Base-by-base conservation (phyloP, 768 basidiomycete species). In the Krasilnikovozyma curviuscula region DNA sequence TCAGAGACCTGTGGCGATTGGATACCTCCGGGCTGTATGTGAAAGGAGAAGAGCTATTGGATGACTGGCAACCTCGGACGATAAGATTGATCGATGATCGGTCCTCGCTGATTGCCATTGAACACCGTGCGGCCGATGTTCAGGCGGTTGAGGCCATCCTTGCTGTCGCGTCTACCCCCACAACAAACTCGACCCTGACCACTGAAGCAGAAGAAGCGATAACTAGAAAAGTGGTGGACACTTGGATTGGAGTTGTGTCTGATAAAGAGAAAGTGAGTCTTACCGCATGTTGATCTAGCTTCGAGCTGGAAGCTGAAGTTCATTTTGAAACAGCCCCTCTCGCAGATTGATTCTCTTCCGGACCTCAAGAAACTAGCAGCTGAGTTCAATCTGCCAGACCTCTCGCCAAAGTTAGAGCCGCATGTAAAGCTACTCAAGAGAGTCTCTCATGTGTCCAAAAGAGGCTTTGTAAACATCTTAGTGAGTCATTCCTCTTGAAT, bases 21-120 rank as follows among this genome's bases (percentile, higher is more conserved):
- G 86, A 98, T 66, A 95, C 91, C 1, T 78, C 83, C 25, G 81
- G 83, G 27, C 28, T 42, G 27, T 95, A 89, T 64, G 88, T 98
- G 0, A 73, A 79, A 38, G 91, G 91, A 7, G 89, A 97, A 62
- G 89, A 95, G 57, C 64, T 70, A 3, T 70, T 97, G 25, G 77
- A 73, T 6, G 63, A 70, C 18, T 97, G 91, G 89, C 81, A 77
- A 56, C 78, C 89, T 37, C 73, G 89, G 38, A 84, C 89, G 8
- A 72, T 95, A 24, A 79, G 79, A 1, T 77, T 86, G 9, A 79
- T 98, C 24, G 78, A 91, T 55, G 91, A 95, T 59, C 81, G 83
- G 59, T 69, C 70, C 40, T 72, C 77, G 49, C 66, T 85, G n/a
- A 70, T 79, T 13, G 71, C 70, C 35, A 79, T 75, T 41, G 82